Conservation (phyloP, 495 filamentous ascomycete genomes). For the Penicillium mononematosum region DNA sequence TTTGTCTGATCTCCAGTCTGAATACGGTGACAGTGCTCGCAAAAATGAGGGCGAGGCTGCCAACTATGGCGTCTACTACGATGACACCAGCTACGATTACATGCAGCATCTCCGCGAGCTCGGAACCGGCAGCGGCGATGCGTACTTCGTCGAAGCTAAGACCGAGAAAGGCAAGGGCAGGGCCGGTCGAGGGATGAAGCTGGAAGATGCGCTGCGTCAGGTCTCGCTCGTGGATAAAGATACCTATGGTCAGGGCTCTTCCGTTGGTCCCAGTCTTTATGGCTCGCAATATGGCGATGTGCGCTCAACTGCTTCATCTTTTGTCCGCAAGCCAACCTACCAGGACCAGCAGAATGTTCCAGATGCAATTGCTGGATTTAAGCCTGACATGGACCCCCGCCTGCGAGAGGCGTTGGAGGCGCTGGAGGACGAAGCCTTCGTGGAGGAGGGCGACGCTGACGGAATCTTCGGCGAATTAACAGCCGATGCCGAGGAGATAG, state of each 20-base stretch:
- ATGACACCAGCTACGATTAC: constrained; percentile 94
- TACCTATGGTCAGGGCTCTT: constrained; percentile 46
- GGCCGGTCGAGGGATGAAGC: constrained; percentile 67
- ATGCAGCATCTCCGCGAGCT: constrained; percentile 98
- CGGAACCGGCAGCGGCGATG: constrained; percentile 57
- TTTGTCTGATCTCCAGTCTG: constrained; percentile 70
- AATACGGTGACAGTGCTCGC: constrained; percentile 67
- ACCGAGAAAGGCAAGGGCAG: constrained; percentile 55
- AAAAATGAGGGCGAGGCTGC: constrained; percentile 95
- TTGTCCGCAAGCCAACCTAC: constrained; percentile 71
- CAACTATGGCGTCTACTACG: constrained; percentile 84
- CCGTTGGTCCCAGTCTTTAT: constrained; percentile 35
- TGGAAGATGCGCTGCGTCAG: constrained; percentile 79
- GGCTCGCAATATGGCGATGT: constrained; percentile 37
- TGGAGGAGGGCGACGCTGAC: constrained; percentile 73
- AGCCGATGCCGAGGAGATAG: constrained; percentile 68
- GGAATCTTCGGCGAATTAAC: constrained; percentile 80
- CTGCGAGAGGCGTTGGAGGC: constrained; percentile 91
- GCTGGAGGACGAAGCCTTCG: constrained; percentile 92
- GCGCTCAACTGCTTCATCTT: constrained; percentile 58
- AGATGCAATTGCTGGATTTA: constrained; percentile 86
- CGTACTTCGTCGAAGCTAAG: constrained; percentile 75
- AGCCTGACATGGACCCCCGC: constrained; percentile 97
- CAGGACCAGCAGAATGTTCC: constrained; percentile 93
- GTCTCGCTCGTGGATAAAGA: constrained; percentile 53